These are phyloP conservation scores for Tulasnella sp. DNA, from an alignment of 768 basidiomycete species.

Conservation along the genomic window DNA sequence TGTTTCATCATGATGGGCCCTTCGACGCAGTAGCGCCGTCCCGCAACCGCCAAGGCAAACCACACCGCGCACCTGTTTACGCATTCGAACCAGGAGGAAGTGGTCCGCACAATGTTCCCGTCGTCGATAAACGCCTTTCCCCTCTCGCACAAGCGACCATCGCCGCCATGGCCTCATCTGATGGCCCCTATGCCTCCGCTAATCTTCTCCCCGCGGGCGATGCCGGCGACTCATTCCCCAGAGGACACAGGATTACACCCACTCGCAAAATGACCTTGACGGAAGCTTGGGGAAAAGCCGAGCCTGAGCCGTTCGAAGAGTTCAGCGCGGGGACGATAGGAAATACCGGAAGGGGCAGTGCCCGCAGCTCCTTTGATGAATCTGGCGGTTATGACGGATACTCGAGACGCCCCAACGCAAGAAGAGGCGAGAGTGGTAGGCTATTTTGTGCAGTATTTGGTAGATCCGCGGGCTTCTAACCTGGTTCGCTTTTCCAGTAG, in stretches of 20 bases:
- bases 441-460: neutral
- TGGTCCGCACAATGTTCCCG: conserved; percentile 41
- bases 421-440: conserved; percentile 31
- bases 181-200: conserved; percentile 38
- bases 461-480: neutral
- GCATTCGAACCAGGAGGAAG: conserved; percentile 52
- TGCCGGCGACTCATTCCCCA: neutral
- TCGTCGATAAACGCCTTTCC: conserved; percentile 43
- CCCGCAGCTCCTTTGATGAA: conserved; percentile 27
- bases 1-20: conserved; percentile 91
- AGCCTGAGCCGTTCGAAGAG: conserved; percentile 89
- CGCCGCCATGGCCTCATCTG: conserved; percentile 34
- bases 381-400: conserved; percentile 43
- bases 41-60: conserved; percentile 71
- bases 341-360: conserved; percentile 11
- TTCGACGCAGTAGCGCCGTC: conserved; percentile 92
- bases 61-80: conserved; percentile 74
- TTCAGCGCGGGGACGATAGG: conserved; percentile 70
- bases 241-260: neutral
- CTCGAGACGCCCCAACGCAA: conserved; percentile 46
- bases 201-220: neutral
- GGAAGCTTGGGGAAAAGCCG: conserved; percentile 92
- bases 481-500: neutral
- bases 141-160: conserved; percentile 35
- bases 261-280: conserved; percentile 77